Evolutionary conservation across 2,329 filamentous ascomycete species (phyloP).

Genomic region (Trichoderma aggressivum): DNA sequence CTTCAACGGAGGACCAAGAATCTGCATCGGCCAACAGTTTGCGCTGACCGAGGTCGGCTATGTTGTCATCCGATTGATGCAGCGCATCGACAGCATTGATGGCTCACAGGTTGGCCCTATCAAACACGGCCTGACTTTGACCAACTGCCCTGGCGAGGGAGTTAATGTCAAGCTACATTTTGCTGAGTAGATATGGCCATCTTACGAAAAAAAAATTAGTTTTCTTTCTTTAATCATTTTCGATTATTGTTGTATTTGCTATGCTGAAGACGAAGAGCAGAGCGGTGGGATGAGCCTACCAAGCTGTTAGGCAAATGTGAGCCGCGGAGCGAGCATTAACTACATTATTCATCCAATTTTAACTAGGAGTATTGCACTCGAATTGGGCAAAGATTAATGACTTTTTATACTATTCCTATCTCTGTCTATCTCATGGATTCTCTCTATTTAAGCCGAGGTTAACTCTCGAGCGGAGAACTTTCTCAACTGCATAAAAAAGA

Average conservation of each 20-base stretch:
- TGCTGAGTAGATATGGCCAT: neutral
- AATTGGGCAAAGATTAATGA: neutral
- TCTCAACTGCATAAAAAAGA: neutral
- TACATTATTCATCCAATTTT: neutral
- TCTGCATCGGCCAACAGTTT: constrained; percentile 30
- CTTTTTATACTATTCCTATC: neutral
- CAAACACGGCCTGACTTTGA: constrained; percentile 23
- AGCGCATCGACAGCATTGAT: constrained; percentile 25
- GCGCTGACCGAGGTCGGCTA: constrained; percentile 27
- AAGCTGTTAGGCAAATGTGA: neutral
- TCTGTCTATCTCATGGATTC: neutral
- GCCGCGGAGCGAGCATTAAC: neutral
- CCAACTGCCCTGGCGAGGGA: constrained; percentile 23
- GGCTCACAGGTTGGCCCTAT: constrained; percentile 22
- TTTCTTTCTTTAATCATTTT: neutral
- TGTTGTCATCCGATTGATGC: constrained; percentile 25
- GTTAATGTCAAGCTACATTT: constrained; percentile 25
- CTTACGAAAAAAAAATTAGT: neutral
- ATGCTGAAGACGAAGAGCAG: neutral
- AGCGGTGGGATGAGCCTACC: neutral
- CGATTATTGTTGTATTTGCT: neutral
- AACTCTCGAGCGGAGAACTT: neutral
- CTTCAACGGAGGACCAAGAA: constrained; percentile 29
- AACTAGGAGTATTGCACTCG: neutral
- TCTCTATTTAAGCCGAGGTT: neutral